Evolutionary conservation across 495 filamentous ascomycete species (phyloP), one percentile per base, ranked within the genome.

Genomic region (Parachaetomium inaequale): DNA sequence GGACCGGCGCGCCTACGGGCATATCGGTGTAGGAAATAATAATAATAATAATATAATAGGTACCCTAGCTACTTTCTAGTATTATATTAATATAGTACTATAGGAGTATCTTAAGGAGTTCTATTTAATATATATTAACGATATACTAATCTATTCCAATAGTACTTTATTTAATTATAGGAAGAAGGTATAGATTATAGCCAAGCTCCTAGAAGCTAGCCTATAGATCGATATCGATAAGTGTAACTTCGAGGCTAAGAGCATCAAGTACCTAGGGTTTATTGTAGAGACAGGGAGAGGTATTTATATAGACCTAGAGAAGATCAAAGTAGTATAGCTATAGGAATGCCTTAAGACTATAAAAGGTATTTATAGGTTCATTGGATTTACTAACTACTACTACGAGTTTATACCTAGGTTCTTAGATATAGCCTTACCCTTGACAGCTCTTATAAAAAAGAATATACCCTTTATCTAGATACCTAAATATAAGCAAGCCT

Each of bases 61-160:
- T 21, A 58, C 53, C 0, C 68, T 62, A 12, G 45, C 61, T 1
- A 72, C 62, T 0, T 77, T 69, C 34, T 61, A 78, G 38, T 12
- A 49, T 0, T 72, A 58, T 28, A 75, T 76, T 17, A 76, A 78
- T 52, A 21, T 70, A 36, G 59, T 53, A 4, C 51, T 77, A 0
- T 10, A n/a, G 8, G 52, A 32, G 4, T 63, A 63, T 23, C 17
- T 63, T 2, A n/a, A n/a, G n/a, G n/a, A n/a, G n/a, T n/a, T n/a
- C n/a, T n/a, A n/a, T n/a, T n/a, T n/a, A n/a, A n/a, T n/a, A n/a
- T n/a, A n/a, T n/a, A n/a, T n/a, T n/a, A 42, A 63, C 31, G 52
- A 63, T 12, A 29, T 63, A 12, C 42, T 63, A 0, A 57, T 63
- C n/a, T 57, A 63, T 19, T 56, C 29, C 2, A 7, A 45, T 6